Evolutionary conservation across 441 rosid species (phyloP).

Genomic region (Bocquillonia castaneifolia): DNA sequence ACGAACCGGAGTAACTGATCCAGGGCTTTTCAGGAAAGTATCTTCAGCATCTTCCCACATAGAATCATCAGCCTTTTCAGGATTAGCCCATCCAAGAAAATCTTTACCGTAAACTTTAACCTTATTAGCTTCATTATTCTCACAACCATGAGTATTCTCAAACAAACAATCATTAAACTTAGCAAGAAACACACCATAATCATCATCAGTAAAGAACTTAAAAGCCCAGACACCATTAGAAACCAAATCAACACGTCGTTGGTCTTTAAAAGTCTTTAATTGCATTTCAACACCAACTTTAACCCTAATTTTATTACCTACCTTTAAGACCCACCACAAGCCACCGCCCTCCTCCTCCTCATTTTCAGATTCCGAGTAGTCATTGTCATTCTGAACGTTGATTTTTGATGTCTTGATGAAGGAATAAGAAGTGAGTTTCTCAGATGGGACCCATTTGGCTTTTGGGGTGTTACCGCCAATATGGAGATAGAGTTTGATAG

Average conservation of each 20-base stretch:
- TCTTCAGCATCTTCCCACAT: slow-evolving; percentile 96
- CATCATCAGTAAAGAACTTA: slow-evolving; percentile 58
- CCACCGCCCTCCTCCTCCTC: slow-evolving; percentile 47
- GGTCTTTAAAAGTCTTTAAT: slow-evolving; percentile 59
- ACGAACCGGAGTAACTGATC: slow-evolving; percentile 48
- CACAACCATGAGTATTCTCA: slow-evolving; percentile 72
- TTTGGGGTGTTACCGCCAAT: slow-evolving; percentile 76
- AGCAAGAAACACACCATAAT: slow-evolving; percentile 41
- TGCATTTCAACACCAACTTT: slow-evolving; percentile 65
- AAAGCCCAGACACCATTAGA: slow-evolving; percentile 77
- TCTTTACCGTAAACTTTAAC: slow-evolving; percentile 81
- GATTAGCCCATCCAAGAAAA: slow-evolving; percentile 85
- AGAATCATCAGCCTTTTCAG: slow-evolving; percentile 84
- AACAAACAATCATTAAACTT: slow-evolving; percentile 69
- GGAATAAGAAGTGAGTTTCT: slow-evolving; percentile 51
- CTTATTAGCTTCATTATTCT: slow-evolving; percentile 69
- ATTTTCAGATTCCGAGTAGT: slow-evolving; percentile 43
- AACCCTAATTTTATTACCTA: slow-evolving; percentile 53
- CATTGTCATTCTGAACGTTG: slow-evolving; percentile 70
- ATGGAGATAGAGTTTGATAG: slow-evolving; percentile 73
- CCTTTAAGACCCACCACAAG: slow-evolving; percentile 50
- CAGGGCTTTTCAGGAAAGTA: slow-evolving; percentile 51
- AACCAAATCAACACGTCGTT: slow-evolving; percentile 82
- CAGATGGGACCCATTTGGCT: slow-evolving; percentile 86
- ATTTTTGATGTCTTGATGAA: slow-evolving; percentile 56